Conservation (phyloP, 768 basidiomycete species). For the Phaeotremella fagi region DNA sequence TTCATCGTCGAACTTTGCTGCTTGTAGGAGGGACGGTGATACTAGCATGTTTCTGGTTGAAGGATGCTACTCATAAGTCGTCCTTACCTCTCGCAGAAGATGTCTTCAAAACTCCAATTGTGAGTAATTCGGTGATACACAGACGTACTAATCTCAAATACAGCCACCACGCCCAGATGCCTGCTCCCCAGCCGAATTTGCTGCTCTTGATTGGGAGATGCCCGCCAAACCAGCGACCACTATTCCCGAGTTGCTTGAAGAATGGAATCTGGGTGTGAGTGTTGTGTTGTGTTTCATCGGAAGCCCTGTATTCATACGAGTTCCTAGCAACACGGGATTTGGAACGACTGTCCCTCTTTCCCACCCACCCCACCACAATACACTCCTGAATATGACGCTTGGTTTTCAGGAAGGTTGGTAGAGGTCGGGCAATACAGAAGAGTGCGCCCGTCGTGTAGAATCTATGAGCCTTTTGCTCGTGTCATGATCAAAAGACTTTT, state of each 20-base stretch:
- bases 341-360: no score
- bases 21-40: no score
- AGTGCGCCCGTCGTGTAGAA: not conserved
- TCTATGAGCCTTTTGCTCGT: not conserved
- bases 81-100: no score
- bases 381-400: not conserved
- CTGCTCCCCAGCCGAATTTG: not conserved
- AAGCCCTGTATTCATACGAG: no score
- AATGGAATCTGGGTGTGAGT: not conserved
- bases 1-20: no score
- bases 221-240: not conserved
- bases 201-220: not conserved
- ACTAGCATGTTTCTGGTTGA: no score
- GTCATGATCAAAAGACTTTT: not conserved
- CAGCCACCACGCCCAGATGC: no score
- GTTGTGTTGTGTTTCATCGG: not conserved
- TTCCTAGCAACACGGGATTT: no score
- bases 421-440: not conserved
- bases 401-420: not conserved
- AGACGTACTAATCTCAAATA: no score
- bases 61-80: no score
- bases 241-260: not conserved
- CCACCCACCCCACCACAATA: not conserved
- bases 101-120: no score
- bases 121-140: no score